These are phyloP conservation scores for Diplodia scrobiculata DNA, from an alignment of 2,329 filamentous ascomycete genomes.

Conservation along the genomic window DNA sequence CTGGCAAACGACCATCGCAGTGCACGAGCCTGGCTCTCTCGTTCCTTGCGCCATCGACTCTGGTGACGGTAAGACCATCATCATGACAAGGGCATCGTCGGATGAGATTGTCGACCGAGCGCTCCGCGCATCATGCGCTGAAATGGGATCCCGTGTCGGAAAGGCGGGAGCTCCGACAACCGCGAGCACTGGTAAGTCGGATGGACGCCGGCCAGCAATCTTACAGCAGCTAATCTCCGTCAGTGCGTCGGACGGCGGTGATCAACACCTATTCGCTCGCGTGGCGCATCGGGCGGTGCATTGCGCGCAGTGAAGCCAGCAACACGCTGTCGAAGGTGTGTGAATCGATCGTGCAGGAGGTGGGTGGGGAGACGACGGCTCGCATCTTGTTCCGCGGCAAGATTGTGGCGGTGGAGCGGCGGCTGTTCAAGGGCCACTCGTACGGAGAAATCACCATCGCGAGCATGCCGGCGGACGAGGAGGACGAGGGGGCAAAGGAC, in stretches of 20 bases:
- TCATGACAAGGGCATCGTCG: constrained; percentile 29
- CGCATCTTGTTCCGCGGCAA: constrained; percentile 66
- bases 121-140: constrained; percentile 31
- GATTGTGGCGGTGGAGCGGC: constrained; percentile 62
- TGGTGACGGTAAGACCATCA: constrained; percentile 29
- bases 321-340: constrained; percentile 48
- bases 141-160: constrained; percentile 38
- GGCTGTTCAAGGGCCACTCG: constrained; percentile 59
- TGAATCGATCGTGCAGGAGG: constrained; percentile 48
- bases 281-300: constrained; percentile 61
- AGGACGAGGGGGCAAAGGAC: constrained; percentile 35
- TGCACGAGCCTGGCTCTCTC: constrained; percentile 24
- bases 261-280: constrained; percentile 49
- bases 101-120: constrained; percentile 31
- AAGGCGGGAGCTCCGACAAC: constrained; percentile 48
- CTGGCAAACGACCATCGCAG: constrained; percentile 28
- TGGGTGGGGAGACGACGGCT: constrained; percentile 51
- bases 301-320: constrained; percentile 54
- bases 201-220: not conserved
- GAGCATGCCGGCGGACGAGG: constrained; percentile 33
- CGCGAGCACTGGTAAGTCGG: constrained; percentile 34
- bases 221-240: constrained; percentile 27
- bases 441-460: constrained; percentile 62
- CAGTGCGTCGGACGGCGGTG: constrained; percentile 38
- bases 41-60: constrained; percentile 28